Base-by-base conservation (phyloP, 2,329 filamentous ascomycete species). In the Scortechinia acanthostroma region DNA sequence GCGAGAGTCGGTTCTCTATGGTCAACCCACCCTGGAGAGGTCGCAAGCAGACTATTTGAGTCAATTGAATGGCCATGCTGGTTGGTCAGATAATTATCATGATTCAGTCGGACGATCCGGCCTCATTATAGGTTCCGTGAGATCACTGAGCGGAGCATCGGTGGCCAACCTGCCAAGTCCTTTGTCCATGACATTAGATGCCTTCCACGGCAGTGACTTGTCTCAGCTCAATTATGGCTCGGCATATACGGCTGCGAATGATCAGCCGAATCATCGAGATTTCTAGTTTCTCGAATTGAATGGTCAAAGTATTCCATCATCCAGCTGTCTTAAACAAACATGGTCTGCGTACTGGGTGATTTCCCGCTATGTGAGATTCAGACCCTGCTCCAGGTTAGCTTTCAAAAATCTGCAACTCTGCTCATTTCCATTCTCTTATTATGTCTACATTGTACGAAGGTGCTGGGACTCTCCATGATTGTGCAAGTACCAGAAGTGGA, bases 21-120 rank as follows among this genome's bases (percentile, higher is more conserved):
- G 53, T 4, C 54, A 59, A 23, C 45, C 49, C 4, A 35, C 50
- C 2, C 35, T 56, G 13, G 56, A 61, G 14, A 54, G 56, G 22
- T 42, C 56, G 2, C 60, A 61, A 35, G 21, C 53, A 2, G 58
- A 61, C 19, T 60, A 57, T 42, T 56, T 59, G 21, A 43, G 47
- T 37, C 58, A 58, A 21, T 42, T 56, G 17, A 53, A 53, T 43
- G 49, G 52, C 16, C 55, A 61, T 25, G 44, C 42, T 42, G 51
- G 51, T 22, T 64, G 60, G 61, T 28, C 55, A 14, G 57, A 61
- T 15, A 50, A 45, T 30, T 53, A 54, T 43, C 55, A 55, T 33
- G 51, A 48, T 35, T 4, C 55, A 16, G 54, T 56, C 25, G 51
- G 48, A 16, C 57, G 55, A 13, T 43, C 52, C 25, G 45, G 42